These are phyloP conservation scores for Pharus latifolius DNA, from an alignment of 176 grass and related monocot genomes.

Conservation along the genomic window DNA sequence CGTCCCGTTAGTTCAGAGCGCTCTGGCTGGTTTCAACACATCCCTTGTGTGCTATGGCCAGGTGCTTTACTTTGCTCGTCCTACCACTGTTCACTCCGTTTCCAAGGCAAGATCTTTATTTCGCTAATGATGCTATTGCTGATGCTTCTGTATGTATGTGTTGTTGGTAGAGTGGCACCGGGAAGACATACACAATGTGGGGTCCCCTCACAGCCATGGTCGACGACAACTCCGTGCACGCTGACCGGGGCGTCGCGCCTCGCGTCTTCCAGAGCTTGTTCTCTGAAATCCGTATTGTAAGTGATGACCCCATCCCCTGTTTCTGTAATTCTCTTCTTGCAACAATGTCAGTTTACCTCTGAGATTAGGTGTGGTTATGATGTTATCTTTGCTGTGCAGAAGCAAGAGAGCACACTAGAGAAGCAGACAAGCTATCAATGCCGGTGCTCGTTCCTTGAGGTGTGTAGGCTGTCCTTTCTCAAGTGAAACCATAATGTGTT, in stretches of 20 bases:
- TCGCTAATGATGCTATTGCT: not conserved
- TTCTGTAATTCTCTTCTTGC: no score
- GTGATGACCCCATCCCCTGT: not conserved
- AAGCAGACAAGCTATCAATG: constrained; percentile 80
- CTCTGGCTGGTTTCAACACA: constrained; percentile 84
- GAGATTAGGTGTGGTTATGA: not conserved
- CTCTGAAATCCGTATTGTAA: constrained; percentile 61
- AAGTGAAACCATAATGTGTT: no score
- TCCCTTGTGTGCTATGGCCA: constrained; percentile 84
- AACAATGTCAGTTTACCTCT: no score
- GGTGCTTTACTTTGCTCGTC: constrained; percentile 21
- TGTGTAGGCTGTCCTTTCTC: constrained; percentile 13
- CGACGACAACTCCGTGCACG: constrained; percentile 23
- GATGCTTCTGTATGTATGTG: not conserved
- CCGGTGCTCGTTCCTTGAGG: constrained; percentile 89
- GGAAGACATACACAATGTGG: constrained; percentile 98
- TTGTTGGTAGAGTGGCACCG: constrained; percentile 62
- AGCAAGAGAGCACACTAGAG: constrained; percentile 39
- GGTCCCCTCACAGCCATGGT: constrained; percentile 80
- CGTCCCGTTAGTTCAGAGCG: constrained; percentile 51
- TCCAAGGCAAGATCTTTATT: not conserved
- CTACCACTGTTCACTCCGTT: not conserved
- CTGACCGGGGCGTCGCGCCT: constrained; percentile 54
- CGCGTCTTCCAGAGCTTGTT: constrained; percentile 79
- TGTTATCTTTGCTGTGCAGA: constrained; percentile 29